Evolutionary conservation across 1,139 yeast species (phyloP).

Genomic region (Geotrichum cucujoidarum): DNA sequence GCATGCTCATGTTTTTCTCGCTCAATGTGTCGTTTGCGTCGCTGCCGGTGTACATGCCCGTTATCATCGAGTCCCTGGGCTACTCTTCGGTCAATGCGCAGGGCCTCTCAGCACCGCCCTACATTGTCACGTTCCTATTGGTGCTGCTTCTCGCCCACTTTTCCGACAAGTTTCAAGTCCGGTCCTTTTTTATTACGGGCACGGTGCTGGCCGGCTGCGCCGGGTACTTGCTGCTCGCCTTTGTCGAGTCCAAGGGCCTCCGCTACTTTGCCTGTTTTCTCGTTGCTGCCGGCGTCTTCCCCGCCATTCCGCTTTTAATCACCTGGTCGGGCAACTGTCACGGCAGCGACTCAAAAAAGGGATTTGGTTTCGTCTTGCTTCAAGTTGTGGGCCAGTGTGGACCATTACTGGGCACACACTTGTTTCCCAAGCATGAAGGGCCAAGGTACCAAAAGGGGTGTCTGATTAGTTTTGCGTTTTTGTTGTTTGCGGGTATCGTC

Average conservation of each 20-base stretch:
- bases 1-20: constrained; percentile 26
- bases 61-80: constrained; percentile 31
- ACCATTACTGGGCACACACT: constrained; percentile 26
- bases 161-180: constrained; percentile 26
- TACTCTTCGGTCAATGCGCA: constrained; percentile 29
- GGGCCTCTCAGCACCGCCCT: constrained; percentile 32
- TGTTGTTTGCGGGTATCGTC: constrained; percentile 14
- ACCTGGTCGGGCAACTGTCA: constrained; percentile 28
- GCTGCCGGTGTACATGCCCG: constrained; percentile 31
- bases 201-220: constrained; percentile 21
- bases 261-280: constrained; percentile 26
- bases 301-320: constrained; percentile 24
- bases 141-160: constrained; percentile 24
- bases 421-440: constrained; percentile 25
- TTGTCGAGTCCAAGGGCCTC: constrained; percentile 19
- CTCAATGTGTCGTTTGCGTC: constrained; percentile 33
- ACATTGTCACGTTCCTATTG: constrained; percentile 25
- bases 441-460: constrained; percentile 26
- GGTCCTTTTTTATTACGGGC: constrained; percentile 23
- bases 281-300: constrained; percentile 24
- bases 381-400: constrained; percentile 28
- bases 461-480: constrained; percentile 18
- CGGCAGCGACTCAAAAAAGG: constrained; percentile 23
- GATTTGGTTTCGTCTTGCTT: constrained; percentile 26
- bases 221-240: constrained; percentile 25